Base-by-base conservation (phyloP, 2,329 filamentous ascomycete species). In the Leptographium procerum region DNA sequence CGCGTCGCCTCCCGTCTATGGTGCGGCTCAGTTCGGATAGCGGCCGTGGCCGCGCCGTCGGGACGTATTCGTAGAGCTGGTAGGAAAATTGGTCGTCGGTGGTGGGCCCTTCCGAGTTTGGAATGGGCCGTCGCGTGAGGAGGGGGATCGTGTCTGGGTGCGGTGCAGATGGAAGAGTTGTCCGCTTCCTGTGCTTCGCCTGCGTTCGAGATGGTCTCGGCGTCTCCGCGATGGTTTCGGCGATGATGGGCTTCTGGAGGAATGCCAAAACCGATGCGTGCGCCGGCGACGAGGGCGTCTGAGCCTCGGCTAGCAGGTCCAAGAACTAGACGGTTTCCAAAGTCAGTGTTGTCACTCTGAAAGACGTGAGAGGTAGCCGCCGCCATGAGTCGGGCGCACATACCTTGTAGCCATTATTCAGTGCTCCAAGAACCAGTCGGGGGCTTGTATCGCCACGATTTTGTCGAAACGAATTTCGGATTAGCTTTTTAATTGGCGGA, bases 401-500 rank as follows among this genome's bases (percentile, higher is more conserved):
- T 56, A 83, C 82, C 70, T 82, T 80, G 72, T 91, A 91, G 28
- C 88, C 89, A 29, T 81, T 80, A 36, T 79, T 72, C 64, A 92
- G 81, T 9, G 83, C 80, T 2, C 81, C 74, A 55, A 79, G 77
- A 28, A 89, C 73, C 43, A 88, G 75, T 22, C 82, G 77, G 1
- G 77, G 72, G 63, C 83, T 86, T 14, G 75, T 79, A 59, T 85
- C 76, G 52, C 75, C 69, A 51, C 72, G 73, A 68, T 89, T 85
- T 59, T 78, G 77, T 55, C 71, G 74, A 69, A 91, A 91, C 59
- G 79, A 76, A 62, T 79, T 81, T 59, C 77, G 79, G 52, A 90
- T 73, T 5, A 87, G 72, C 58, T 80, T 76, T 56, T 74, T 72
- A 57, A 89, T 70, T 0, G 82, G 80, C 59, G 77, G 71, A 59